Evolutionary conservation across 2,329 filamentous ascomycete genomes (phyloP), one percentile per base, ranked within the genome.

Genomic region (Fusarium annulatum): DNA sequence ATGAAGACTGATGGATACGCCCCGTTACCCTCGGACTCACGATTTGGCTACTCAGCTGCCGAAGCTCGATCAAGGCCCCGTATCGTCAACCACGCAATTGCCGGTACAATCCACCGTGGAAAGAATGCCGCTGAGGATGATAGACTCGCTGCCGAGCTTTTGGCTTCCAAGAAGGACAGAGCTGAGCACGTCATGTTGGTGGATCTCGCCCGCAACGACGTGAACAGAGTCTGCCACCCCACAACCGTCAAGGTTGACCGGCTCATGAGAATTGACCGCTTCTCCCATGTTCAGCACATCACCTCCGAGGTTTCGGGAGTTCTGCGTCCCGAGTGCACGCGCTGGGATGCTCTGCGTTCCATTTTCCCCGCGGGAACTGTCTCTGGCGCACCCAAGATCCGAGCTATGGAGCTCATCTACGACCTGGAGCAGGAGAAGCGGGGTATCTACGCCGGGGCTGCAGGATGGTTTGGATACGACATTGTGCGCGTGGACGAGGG

Each of bases 361-460:
- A 98, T 99, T 78, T 99, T 99, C 86, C 96, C 96, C 1, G 96
- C 96, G 9, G 96, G 96, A 63, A 99, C 96, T 0, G 96, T 98
- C 36, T 96, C 93, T 23, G 96, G 96, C 9, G 96, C 96, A 8
- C 96, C 96, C 65, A 99, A 99, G 85, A 95, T 99, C 62, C 91
- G 92, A 71, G 96, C 96, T 6, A 99, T 99, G 96, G 94, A 98
- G 84, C 87, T 99, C 70, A 99, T 99, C 78, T 95, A 94, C 52
- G 96, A 98, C 85, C 85, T 98, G 52, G 96, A 99, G 84, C 86
- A 89, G 73, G 96, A 99, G 88, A 98, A 98, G 87, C 89, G 96
- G 61, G 96, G 96, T 45, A 91, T 98, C 43, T 99, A 99, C 80
- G 96, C 96, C 14, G 96, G 96, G 34, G 96, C 96, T 1, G 96